A percentile compares a stretch with the other conserved stretches of the same genome.
phyloP scores from a whole-genome alignment of 148 eudicot genomes.

The Rhododendron mucronatum region DNA sequence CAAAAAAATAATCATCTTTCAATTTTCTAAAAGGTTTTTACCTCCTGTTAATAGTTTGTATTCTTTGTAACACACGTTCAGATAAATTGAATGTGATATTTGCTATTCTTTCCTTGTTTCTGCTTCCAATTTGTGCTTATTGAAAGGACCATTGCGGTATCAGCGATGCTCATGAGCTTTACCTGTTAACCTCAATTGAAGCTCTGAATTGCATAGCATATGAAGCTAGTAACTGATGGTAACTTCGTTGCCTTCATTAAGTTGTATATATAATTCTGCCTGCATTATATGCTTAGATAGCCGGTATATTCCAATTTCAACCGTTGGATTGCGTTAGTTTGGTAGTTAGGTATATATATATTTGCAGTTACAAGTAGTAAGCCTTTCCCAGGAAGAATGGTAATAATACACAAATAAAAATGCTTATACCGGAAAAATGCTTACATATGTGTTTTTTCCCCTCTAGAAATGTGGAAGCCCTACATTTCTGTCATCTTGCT shows the following conservation, averaged over 20 bases:
- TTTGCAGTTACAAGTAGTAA: neutral
- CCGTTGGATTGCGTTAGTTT: neutral
- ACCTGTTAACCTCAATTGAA: neutral
- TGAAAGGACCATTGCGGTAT: neutral
- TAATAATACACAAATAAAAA: neutral
- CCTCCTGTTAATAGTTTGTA: neutral
- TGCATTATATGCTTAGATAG: neutral
- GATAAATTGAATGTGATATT: constrained; percentile 1
- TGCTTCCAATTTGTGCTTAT: neutral
- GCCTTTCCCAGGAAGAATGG: neutral
- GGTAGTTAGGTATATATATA: neutral
- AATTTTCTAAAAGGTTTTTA: neutral
- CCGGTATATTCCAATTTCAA: neutral
- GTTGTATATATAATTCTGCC: neutral
- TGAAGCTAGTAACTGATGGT: neutral
- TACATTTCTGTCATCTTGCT: neutral
- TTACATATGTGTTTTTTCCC: too few relatives aligned
- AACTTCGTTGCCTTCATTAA: neutral
- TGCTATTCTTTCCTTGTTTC: neutral
- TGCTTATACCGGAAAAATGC: neutral
- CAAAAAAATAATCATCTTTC: neutral
- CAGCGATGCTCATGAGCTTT: neutral
- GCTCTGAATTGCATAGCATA: neutral
- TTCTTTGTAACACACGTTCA: neutral
- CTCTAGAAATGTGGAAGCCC: neutral